Conservation (phyloP, 345 rosid species). For the Hevea brasiliensis region DNA sequence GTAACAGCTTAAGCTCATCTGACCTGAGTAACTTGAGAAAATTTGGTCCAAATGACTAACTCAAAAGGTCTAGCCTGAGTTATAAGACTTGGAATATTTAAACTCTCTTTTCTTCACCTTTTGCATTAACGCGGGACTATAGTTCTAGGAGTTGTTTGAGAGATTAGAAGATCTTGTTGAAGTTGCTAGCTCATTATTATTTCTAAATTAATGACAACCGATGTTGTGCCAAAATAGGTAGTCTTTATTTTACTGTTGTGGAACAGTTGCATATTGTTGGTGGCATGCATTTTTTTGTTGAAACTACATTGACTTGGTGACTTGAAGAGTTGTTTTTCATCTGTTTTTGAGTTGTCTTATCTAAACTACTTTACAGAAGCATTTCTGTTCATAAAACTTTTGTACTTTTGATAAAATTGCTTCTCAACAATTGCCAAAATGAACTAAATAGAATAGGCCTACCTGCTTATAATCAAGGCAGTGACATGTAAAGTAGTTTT, state of each 20-base stretch:
- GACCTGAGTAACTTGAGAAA: not conserved
- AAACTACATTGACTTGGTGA: not conserved
- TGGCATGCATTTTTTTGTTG: too few relatives aligned
- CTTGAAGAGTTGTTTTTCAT: not conserved
- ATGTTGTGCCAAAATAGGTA: conserved; percentile 5
- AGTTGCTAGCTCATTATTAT: not conserved
- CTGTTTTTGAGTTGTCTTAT: too few relatives aligned
- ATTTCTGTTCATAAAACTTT: not conserved
- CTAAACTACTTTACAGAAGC: not conserved
- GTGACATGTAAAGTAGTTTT: not conserved
- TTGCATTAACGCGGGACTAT: not conserved
- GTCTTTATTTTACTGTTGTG: not conserved
- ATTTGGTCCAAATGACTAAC: not conserved
- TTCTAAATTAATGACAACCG: not conserved
- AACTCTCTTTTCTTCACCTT: not conserved
- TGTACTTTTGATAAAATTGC: not conserved
- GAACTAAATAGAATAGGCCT: not conserved
- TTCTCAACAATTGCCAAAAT: conserved; percentile 3
- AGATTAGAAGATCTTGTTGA: not conserved
- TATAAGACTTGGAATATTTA: not conserved
- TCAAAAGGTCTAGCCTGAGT: not conserved
- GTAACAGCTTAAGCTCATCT: not conserved
- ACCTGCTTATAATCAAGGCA: not conserved
- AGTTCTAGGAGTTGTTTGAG: not conserved
- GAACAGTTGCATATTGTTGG: not conserved